Evolutionary conservation across 2,329 filamentous ascomycete genomes (phyloP).

Genomic region (Trichoderma lentiforme): DNA sequence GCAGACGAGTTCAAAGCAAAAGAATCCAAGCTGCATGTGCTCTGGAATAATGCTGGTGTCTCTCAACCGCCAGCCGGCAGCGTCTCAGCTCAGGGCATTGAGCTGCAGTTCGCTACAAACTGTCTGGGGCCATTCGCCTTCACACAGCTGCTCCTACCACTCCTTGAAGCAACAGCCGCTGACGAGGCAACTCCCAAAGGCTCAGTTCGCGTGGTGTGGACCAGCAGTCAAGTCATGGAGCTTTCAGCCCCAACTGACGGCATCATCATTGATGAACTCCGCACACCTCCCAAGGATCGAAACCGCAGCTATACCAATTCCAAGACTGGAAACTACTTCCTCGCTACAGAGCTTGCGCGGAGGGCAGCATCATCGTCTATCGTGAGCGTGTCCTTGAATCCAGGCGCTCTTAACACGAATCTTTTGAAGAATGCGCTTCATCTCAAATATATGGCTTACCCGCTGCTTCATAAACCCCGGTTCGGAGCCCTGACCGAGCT

Average conservation of each 20-base stretch:
- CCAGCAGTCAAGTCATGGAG: slow-evolving; percentile 23
- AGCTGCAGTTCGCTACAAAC: slow-evolving; percentile 34
- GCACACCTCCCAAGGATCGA: slow-evolving; percentile 22
- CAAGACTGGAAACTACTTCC: slow-evolving; percentile 36
- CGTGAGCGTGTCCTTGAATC: slow-evolving; percentile 33
- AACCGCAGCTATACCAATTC: slow-evolving; percentile 31
- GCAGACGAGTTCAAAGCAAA: slow-evolving; percentile 24
- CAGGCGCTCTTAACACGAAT: slow-evolving; percentile 34
- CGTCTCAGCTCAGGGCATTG: slow-evolving; percentile 29
- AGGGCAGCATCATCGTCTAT: slow-evolving; percentile 26
- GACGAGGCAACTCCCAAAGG: slow-evolving; percentile 17
- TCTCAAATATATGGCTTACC: slow-evolving; percentile 25
- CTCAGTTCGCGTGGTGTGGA: slow-evolving; percentile 31
- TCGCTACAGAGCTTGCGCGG: slow-evolving; percentile 31
- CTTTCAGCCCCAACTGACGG: slow-evolving; percentile 26
- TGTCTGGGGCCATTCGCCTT: slow-evolving; percentile 35
- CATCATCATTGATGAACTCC: slow-evolving; percentile 28
- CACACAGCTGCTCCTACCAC: slow-evolving; percentile 33
- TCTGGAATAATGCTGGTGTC: slow-evolving; percentile 41
- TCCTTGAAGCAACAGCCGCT: slow-evolving; percentile 24
- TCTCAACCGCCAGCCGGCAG: slow-evolving; percentile 23
- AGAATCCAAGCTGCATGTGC: slow-evolving; percentile 32
- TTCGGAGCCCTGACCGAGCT: slow-evolving; percentile 42
- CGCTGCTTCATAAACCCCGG: slow-evolving; percentile 29
- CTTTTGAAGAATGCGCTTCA: slow-evolving; percentile 21